Percentiles rank a stretch among this genome's conserved stretches.
These are phyloP conservation scores for Claviceps spartinae DNA, from an alignment of 2,329 filamentous ascomycete species.

Conservation along the genomic window DNA sequence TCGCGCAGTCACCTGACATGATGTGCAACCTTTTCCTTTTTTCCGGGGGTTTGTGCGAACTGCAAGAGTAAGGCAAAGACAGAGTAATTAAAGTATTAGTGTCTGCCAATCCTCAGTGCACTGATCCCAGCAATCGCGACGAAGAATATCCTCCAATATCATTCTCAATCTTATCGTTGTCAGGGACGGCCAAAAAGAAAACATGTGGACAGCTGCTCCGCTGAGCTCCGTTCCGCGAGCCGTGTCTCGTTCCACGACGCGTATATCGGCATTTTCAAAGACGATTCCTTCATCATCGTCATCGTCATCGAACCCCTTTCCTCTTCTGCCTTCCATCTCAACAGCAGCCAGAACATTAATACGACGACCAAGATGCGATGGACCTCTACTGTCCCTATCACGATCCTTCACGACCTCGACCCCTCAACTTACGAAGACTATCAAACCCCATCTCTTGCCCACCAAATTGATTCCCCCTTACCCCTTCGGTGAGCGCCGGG, in stretches of 20 bases:
- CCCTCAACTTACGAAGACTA: conserved; percentile 24
- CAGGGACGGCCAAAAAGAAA: not conserved
- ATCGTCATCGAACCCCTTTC: not conserved
- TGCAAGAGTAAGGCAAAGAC: not conserved
- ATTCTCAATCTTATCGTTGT: no score
- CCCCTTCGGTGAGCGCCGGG: conserved; percentile 54
- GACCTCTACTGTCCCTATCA: not conserved
- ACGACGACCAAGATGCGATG: not conserved
- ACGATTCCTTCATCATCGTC: not conserved
- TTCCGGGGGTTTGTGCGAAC: not conserved
- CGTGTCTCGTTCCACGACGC: conserved; percentile 7
- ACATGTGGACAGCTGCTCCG: conserved; percentile 1
- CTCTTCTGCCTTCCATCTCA: not conserved
- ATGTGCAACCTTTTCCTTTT: not conserved
- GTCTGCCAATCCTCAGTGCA: not conserved
- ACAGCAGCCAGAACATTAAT: not conserved
- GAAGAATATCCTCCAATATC: not conserved
- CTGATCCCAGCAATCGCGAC: not conserved
- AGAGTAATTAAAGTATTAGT: not conserved
- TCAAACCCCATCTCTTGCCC: conserved; percentile 31
- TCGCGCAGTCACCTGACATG: conserved; percentile 23
- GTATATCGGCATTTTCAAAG: conserved; percentile 4
- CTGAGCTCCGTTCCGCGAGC: conserved; percentile 8
- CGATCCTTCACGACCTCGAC: conserved; percentile 25
- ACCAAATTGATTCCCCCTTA: conserved; percentile 47